Percentiles rank a stretch among this genome's conserved stretches.
Evolutionary conservation across 1,284 basidiomycete genomes (phyloP).

Genomic region (Flammula alnicola): DNA sequence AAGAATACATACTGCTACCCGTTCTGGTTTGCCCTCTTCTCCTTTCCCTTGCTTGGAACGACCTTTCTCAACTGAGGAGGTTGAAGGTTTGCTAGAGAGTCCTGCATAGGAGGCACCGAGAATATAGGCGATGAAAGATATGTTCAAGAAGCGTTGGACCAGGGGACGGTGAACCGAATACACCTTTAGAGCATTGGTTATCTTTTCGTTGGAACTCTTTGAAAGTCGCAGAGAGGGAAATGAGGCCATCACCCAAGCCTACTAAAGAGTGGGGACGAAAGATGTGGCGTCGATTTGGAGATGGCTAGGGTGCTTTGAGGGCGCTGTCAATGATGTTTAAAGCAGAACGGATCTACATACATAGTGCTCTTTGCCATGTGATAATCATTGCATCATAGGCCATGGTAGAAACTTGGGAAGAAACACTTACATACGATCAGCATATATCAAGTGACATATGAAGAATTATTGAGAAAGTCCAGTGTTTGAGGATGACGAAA

Average conservation of each 20-base stretch:
- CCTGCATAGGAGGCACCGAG: conserved; percentile 61
- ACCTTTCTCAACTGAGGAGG: conserved; percentile 39
- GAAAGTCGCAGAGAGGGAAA: conserved; percentile 36
- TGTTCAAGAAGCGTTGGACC: conserved; percentile 71
- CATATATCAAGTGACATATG: too few relatives aligned
- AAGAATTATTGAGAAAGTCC: too few relatives aligned
- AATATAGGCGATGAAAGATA: conserved; percentile 67
- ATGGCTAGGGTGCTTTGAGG: background rate
- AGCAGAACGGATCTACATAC: conserved; percentile 12
- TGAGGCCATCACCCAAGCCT: conserved; percentile 28
- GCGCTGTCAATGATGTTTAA: conserved; percentile 6
- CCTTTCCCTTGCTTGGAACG: conserved; percentile 40
- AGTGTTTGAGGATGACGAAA: too few relatives aligned
- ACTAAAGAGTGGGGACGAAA: background rate
- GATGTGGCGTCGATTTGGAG: conserved; percentile 9
- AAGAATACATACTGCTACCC: conserved; percentile 66
- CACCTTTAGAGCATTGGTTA: conserved; percentile 48
- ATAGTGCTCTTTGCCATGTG: conserved; percentile 12
- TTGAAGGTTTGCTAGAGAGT: conserved; percentile 47
- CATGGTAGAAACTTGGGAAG: background rate
- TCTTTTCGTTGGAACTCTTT: conserved; percentile 31
- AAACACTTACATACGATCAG: too few relatives aligned
- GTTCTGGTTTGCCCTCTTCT: conserved; percentile 48
- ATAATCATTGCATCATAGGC: conserved; percentile 4
- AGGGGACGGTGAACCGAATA: conserved; percentile 71